Evolutionary conservation across 2,329 filamentous ascomycete species (phyloP).

Genomic region (Penicillium sp.): DNA sequence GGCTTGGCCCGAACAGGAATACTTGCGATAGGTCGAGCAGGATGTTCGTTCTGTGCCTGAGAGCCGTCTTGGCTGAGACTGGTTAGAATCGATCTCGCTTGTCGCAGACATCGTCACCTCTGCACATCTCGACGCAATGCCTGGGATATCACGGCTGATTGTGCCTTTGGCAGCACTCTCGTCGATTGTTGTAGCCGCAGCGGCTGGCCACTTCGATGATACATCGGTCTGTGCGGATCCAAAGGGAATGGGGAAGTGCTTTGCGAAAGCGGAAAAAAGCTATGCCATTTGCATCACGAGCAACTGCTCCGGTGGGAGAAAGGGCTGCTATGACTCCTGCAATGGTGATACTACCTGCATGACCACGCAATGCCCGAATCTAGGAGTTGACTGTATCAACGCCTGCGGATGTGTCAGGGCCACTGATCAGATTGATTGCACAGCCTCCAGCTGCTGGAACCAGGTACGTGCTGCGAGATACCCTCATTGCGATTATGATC

Average conservation of each 20-base stretch:
- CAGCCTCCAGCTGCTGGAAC: conserved; percentile 21
- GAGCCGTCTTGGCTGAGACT: background rate
- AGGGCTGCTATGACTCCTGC: conserved; percentile 12
- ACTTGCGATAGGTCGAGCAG: background rate
- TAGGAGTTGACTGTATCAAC: conserved; percentile 20
- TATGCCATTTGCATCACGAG: conserved; percentile 17
- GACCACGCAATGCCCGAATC: conserved; percentile 7
- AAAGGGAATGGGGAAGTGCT: conserved; percentile 15
- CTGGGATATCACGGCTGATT: background rate
- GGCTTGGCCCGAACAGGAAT: conserved; percentile 1
- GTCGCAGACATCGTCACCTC: background rate
- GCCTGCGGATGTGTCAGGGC: conserved; percentile 16
- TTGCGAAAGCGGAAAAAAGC: conserved; percentile 6
- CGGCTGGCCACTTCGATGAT: conserved; percentile 16
- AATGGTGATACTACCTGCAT: conserved; percentile 14
- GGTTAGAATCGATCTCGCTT: background rate
- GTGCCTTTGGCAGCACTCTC: background rate
- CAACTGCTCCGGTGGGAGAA: conserved; percentile 15
- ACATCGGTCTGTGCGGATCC: conserved; percentile 14
- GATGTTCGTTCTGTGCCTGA: background rate
- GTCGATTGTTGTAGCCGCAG: background rate
- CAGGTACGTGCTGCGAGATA: conserved; percentile 10
- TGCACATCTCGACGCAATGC: background rate
- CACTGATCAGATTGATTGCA: conserved; percentile 14
- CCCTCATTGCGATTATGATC: background rate